A percentile compares a stretch with the other conserved stretches of the same genome.
These are phyloP conservation scores for Beta macrorhiza DNA, from an alignment of 179 eudicot species.

Conservation along the genomic window DNA sequence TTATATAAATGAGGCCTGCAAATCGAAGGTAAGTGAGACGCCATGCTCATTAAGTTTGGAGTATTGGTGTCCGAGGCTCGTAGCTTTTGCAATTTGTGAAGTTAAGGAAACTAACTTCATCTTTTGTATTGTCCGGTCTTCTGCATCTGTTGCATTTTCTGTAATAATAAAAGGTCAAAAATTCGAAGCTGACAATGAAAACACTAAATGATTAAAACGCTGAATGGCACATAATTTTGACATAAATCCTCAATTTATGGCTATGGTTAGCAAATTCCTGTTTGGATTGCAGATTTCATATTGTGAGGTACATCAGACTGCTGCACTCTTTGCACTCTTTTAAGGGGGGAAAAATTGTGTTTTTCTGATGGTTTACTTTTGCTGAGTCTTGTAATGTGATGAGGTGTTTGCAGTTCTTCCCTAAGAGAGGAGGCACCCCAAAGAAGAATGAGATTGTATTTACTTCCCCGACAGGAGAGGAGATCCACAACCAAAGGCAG, in stretches of 20 bases:
- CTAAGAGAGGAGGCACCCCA: constrained; percentile 74
- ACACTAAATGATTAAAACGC: too few relatives aligned
- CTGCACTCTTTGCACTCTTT: not conserved
- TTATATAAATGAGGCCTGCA: not conserved
- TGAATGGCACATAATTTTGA: too few relatives aligned
- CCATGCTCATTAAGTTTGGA: not conserved
- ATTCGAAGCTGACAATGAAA: too few relatives aligned
- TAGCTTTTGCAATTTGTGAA: not conserved
- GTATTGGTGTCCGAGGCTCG: not conserved
- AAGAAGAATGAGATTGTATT: constrained; percentile 73
- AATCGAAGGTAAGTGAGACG: not conserved
- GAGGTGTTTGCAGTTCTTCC: constrained; percentile 56
- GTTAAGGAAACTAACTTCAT: not conserved
- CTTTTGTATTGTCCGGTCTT: not conserved
- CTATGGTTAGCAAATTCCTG: too few relatives aligned
- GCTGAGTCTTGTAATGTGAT: constrained; percentile 12
- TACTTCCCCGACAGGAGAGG: constrained; percentile 89
- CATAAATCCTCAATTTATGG: too few relatives aligned
- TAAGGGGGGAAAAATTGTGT: not conserved
- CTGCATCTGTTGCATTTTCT: too few relatives aligned
- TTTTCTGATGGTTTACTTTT: constrained; percentile 10
- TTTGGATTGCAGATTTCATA: too few relatives aligned
- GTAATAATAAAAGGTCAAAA: too few relatives aligned
- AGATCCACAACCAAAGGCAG: constrained; percentile 66
- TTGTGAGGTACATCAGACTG: not conserved